Evolutionary conservation across 257 asterid species (phyloP).

Genomic region (Perilla frutescens): DNA sequence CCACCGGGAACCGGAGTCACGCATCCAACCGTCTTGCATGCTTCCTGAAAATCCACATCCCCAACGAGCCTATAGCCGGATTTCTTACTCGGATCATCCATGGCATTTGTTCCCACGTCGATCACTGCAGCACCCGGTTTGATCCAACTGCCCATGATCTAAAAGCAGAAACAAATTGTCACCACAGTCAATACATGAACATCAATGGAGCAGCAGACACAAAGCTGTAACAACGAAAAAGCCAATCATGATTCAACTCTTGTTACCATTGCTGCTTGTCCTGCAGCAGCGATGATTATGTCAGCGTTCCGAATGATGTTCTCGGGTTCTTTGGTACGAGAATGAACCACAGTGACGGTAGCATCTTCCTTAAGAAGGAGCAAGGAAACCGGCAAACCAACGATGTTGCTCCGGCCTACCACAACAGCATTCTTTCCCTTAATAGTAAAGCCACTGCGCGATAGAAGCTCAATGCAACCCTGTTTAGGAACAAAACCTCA

Average conservation of each 20-base stretch:
- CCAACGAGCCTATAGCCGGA: slow-evolving; percentile 95
- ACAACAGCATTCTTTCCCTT: slow-evolving; percentile 93
- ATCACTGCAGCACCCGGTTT: slow-evolving; percentile 99
- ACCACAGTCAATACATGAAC: too few species aligned
- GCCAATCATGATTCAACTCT: not conserved
- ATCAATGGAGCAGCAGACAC: not conserved
- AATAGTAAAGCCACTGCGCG: slow-evolving; percentile 69
- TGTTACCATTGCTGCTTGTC: slow-evolving; percentile 85
- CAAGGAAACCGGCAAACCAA: slow-evolving; percentile 86
- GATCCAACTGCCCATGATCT: slow-evolving; percentile 98
- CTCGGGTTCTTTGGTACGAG: slow-evolving; percentile 82
- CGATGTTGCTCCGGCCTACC: slow-evolving; percentile 96
- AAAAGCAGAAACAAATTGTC: slow-evolving; percentile 5
- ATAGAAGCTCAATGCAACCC: slow-evolving; percentile 94
- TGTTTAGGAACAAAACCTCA: slow-evolving; percentile 31
- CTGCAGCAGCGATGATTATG: slow-evolving; percentile 94
- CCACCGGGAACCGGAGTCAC: slow-evolving; percentile 98
- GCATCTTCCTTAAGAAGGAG: slow-evolving; percentile 95
- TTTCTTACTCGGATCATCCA: slow-evolving; percentile 79
- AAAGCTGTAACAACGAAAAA: not conserved
- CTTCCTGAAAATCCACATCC: slow-evolving; percentile 86
- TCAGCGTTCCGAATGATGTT: slow-evolving; percentile 82
- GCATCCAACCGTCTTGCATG: slow-evolving; percentile 81
- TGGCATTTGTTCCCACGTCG: slow-evolving; percentile 91
- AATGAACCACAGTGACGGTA: slow-evolving; percentile 86